Conservation (phyloP, 257 asterid genomes). For the Nicotiana sylvestris region DNA sequence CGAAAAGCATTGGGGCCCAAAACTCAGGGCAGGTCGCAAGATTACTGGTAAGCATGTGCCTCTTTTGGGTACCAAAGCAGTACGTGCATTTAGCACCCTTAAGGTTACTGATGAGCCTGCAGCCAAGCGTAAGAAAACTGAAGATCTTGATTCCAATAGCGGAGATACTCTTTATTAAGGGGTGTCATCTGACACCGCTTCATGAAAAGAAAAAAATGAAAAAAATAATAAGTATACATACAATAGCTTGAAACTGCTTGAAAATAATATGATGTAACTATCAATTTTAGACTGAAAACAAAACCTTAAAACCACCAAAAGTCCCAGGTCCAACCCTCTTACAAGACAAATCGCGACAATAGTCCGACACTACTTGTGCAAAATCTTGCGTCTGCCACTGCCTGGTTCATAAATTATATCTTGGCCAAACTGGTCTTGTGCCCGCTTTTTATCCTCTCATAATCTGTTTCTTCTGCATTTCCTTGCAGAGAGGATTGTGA, state of each 20-base stretch:
- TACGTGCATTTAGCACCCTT: conserved; percentile 32
- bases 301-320: no score
- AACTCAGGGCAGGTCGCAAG: conserved; percentile 90
- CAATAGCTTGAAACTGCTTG: no score
- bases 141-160: not conserved
- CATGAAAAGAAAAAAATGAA: no score
- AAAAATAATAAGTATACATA: no score
- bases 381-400: no score
- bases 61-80: conserved; percentile 65
- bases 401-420: conserved; percentile 27
- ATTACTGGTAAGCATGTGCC: conserved; percentile 76
- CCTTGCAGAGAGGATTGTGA: conserved; percentile 37
- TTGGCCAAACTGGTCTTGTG: not conserved
- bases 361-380: no score
- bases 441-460: conserved; percentile 1
- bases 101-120: conserved; percentile 46
- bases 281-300: no score
- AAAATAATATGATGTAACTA: no score
- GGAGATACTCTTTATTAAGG: no score
- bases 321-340: no score
- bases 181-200: no score
- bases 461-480: conserved; percentile 40
- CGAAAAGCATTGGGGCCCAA: conserved; percentile 95
- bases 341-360: no score
- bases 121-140: conserved; percentile 76